These are phyloP conservation scores for Stagonosporopsis chrysanthemi DNA, from an alignment of 2,329 filamentous ascomycete species.

Conservation along the genomic window DNA sequence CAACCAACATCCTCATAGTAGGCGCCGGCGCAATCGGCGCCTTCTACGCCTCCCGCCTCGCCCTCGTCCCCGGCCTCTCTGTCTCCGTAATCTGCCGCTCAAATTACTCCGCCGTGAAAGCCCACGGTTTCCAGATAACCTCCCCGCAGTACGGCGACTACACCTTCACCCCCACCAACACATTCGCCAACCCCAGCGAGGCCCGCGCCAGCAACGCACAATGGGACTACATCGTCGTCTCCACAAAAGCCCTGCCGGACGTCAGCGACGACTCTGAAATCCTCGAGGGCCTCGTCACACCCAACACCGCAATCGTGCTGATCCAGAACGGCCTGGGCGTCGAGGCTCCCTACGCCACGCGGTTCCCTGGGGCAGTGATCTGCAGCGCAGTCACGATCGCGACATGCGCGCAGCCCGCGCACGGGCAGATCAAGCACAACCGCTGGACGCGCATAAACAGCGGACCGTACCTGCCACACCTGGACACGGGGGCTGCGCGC, in stretches of 20 bases:
- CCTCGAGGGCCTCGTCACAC: conserved; percentile 65
- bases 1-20: conserved; percentile 68
- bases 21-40: conserved; percentile 76
- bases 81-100: conserved; percentile 77
- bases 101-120: conserved; percentile 71
- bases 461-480: conserved; percentile 68
- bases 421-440: conserved; percentile 72
- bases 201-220: conserved; percentile 56
- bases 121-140: conserved; percentile 68
- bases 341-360: conserved; percentile 68
- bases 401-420: conserved; percentile 70
- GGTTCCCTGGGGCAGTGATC: conserved; percentile 68
- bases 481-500: conserved; percentile 41
- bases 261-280: conserved; percentile 67
- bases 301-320: conserved; percentile 66
- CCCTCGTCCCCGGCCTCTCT: conserved; percentile 63
- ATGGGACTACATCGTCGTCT: conserved; percentile 74
- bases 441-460: conserved; percentile 76
- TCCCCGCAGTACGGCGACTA: conserved; percentile 74
- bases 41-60: conserved; percentile 74
- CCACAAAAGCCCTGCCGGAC: conserved; percentile 74
- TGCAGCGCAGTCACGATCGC: conserved; percentile 74
- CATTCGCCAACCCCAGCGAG: conserved; percentile 68
- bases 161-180: conserved; percentile 66
- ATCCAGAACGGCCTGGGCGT: conserved; percentile 77